phyloP scores from a whole-genome alignment of 106 monocot species.

The Allium fistulosum region DNA sequence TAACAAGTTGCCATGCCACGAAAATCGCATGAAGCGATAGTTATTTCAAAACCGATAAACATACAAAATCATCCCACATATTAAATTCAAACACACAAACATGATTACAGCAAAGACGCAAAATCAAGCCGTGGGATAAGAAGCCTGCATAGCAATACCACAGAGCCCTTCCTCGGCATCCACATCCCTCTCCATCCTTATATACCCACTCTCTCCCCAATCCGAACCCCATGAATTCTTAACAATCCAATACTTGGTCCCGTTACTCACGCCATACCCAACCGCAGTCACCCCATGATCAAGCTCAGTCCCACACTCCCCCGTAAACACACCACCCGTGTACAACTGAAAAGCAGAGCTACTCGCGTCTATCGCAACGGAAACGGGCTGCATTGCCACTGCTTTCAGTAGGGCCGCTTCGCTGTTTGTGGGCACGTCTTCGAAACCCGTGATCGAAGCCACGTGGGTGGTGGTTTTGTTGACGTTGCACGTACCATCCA shows the following conservation, averaged over 20 bases:
- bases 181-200: slow-evolving; percentile 4
- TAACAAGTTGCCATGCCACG: too few species aligned
- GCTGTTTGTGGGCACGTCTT: neutral
- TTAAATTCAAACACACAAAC: too few species aligned
- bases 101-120: too few species aligned
- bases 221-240: slow-evolving; percentile 4
- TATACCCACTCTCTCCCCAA: slow-evolving; percentile 5
- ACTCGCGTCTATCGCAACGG: slow-evolving; percentile 7
- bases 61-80: too few species aligned
- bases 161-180: neutral
- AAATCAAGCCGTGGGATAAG: slow-evolving; percentile 5
- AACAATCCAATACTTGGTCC: slow-evolving; percentile 1
- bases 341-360: slow-evolving; percentile 11
- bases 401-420: slow-evolving; percentile 7
- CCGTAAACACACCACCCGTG: slow-evolving; percentile 1
- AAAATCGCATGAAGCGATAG: too few species aligned
- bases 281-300: slow-evolving; percentile 10
- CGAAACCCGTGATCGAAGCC: neutral
- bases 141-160: slow-evolving; percentile 9
- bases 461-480: neutral
- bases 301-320: slow-evolving; percentile 1
- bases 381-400: slow-evolving; percentile 3
- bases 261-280: slow-evolving; percentile 2
- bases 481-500: slow-evolving; percentile 6
- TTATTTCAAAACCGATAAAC: too few species aligned